A percentile compares a stretch with the other conserved stretches of the same genome.
phyloP scores from a whole-genome alignment of 208 protist genomes.

The Tritrichomonas foetus region DNA sequence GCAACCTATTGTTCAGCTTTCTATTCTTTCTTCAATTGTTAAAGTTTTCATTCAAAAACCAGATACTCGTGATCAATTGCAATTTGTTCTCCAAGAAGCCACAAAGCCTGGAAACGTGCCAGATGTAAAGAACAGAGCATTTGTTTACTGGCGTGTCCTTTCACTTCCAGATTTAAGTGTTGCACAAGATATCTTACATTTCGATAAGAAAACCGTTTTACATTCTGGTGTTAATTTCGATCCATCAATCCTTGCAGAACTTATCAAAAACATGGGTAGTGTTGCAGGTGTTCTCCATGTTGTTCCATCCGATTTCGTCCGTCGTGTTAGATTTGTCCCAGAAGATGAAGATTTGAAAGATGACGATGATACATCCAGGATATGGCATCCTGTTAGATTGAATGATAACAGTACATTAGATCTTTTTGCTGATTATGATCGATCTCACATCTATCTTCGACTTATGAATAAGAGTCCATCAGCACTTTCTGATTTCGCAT shows the following conservation, averaged over 20 bases:
- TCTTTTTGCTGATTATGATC: not conserved
- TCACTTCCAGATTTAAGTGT: constrained; percentile 39
- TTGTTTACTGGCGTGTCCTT: constrained; percentile 1
- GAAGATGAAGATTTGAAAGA: not conserved
- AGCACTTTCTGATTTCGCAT: not conserved
- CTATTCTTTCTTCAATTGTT: not conserved
- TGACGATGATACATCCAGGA: not conserved
- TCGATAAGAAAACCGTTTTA: not conserved
- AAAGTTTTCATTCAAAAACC: constrained; percentile 29
- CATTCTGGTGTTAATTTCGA: not conserved
- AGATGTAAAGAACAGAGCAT: not conserved
- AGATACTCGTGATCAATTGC: not conserved
- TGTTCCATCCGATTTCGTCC: not conserved
- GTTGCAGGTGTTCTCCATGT: not conserved
- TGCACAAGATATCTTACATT: not conserved
- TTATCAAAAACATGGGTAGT: not conserved
- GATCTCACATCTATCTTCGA: not conserved
- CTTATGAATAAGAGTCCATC: not conserved
- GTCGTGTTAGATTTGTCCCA: not conserved
- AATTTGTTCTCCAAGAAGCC: not conserved
- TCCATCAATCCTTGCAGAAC: not conserved
- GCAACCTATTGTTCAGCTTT: not conserved
- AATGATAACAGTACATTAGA: not conserved
- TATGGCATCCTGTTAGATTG: not conserved
- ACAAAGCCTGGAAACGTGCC: not conserved